Evolutionary conservation across 805 yeast genomes (phyloP).

Genomic region (Saccharomyces mikatae): DNA sequence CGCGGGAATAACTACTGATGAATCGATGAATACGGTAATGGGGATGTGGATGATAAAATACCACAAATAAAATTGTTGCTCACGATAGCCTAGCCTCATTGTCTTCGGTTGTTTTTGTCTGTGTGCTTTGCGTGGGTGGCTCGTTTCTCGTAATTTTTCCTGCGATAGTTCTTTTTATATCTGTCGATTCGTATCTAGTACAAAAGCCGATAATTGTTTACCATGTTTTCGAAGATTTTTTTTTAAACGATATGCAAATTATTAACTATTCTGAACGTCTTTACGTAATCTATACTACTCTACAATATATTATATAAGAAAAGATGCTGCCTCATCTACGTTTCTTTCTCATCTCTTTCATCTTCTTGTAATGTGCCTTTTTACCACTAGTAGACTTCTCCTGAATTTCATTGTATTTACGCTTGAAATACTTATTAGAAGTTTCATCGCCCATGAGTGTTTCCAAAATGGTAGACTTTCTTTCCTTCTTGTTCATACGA

Average conservation of each 20-base stretch:
- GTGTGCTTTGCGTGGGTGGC: background rate
- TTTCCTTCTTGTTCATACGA: constrained; percentile 58
- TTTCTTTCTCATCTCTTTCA: constrained; percentile 47
- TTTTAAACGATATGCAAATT: background rate
- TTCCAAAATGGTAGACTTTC: constrained; percentile 73
- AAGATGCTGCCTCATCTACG: constrained; percentile 23
- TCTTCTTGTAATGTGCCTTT: constrained; percentile 55
- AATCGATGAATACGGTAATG: constrained; percentile 67
- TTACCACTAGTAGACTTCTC: constrained; percentile 53
- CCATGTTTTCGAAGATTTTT: background rate
- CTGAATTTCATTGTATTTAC: constrained; percentile 78
- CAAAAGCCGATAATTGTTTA: background rate
- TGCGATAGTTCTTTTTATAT: background rate
- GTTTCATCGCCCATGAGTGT: constrained; percentile 71
- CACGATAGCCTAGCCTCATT: background rate
- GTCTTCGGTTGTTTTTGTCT: background rate
- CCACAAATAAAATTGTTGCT: constrained; percentile 34
- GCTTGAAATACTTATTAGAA: constrained; percentile 69
- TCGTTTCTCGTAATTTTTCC: background rate
- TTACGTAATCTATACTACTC: background rate
- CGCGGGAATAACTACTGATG: constrained; percentile 58
- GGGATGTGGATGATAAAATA: constrained; percentile 64
- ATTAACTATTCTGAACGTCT: background rate
- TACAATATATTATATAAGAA: background rate
- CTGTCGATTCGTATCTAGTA: background rate